Evolutionary conservation across 2,329 filamentous ascomycete species (phyloP).

Genomic region (Aureobasidium leucospermi): DNA sequence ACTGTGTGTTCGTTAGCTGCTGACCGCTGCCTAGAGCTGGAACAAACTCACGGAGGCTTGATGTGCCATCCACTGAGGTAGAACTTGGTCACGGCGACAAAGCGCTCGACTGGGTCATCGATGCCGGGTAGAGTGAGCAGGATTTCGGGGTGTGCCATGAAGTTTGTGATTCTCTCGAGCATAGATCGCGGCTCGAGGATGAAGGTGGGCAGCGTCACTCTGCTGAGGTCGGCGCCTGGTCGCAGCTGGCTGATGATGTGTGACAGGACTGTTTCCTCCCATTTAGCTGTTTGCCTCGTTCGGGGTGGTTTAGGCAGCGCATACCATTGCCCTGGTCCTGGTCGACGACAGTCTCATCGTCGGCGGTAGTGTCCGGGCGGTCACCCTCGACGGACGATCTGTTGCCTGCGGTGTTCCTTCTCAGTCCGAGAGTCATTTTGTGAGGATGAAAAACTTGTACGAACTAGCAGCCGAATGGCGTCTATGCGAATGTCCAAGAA

Average conservation of each 20-base stretch:
- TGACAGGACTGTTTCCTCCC: conserved; percentile 61
- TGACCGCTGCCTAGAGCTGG: not conserved
- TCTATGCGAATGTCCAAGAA: conserved; percentile 41
- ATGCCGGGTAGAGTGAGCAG: conserved; percentile 80
- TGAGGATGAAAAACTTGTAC: conserved; percentile 18
- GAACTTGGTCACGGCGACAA: conserved; percentile 94
- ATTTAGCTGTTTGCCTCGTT: not conserved
- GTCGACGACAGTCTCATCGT: conserved; percentile 69
- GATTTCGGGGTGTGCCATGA: conserved; percentile 98
- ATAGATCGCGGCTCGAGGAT: conserved; percentile 97
- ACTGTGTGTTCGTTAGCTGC: conserved; percentile 37
- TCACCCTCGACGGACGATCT: conserved; percentile 37
- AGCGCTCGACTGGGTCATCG: conserved; percentile 81
- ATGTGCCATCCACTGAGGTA: conserved; percentile 99
- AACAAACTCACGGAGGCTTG: conserved; percentile 76
- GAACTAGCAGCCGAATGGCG: conserved; percentile 39
- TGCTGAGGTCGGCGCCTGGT: conserved; percentile 87
- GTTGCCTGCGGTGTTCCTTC: conserved; percentile 25
- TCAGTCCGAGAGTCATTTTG: conserved; percentile 7
- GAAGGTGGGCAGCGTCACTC: conserved; percentile 92
- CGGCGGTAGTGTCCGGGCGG: conserved; percentile 33
- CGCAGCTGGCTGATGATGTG: conserved; percentile 97
- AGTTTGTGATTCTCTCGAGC: conserved; percentile 98
- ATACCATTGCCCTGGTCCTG: conserved; percentile 89
- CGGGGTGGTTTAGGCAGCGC: conserved; percentile 23